These are phyloP conservation scores for Bertia moriformis DNA, from an alignment of 2,329 filamentous ascomycete species.

Conservation along the genomic window DNA sequence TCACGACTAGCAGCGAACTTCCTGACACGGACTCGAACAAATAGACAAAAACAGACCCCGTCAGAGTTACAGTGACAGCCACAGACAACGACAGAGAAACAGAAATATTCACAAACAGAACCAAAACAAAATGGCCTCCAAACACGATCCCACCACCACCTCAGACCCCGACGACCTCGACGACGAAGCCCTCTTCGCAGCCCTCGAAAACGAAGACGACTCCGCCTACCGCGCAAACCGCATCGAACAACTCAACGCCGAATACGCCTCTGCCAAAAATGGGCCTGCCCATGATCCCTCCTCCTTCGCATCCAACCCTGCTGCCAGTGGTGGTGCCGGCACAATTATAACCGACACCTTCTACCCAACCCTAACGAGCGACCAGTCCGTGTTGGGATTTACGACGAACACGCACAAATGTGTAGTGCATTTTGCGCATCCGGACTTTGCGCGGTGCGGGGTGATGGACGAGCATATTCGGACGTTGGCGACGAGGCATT, in stretches of 20 bases:
- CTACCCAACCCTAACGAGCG: constrained; percentile 18
- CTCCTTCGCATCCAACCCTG: background rate
- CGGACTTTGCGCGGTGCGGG: constrained; percentile 44
- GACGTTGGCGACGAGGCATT: constrained; percentile 4
- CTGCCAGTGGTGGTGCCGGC: background rate
- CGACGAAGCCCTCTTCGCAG: constrained; percentile 44
- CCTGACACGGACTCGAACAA: too few relatives aligned
- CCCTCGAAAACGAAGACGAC: constrained; percentile 36
- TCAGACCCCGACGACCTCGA: constrained; percentile 36
- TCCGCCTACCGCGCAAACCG: constrained; percentile 37
- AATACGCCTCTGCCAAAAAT: constrained; percentile 30
- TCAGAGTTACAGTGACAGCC: too few relatives aligned
- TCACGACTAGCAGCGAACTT: too few relatives aligned
- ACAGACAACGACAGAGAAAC: too few relatives aligned
- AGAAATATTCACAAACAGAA: too few relatives aligned
- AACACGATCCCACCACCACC: too few relatives aligned
- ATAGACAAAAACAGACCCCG: too few relatives aligned
- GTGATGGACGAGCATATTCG: constrained; percentile 47
- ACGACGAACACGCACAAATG: constrained; percentile 41
- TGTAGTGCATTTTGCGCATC: constrained; percentile 49
- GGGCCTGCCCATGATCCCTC: too few relatives aligned
- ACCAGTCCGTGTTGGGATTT: constrained; percentile 42
- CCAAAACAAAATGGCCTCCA: too few relatives aligned
- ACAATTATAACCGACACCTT: background rate
- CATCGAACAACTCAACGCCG: constrained; percentile 41